phyloP scores from a whole-genome alignment of 768 basidiomycete species.

The Phylloporus scabripes region DNA sequence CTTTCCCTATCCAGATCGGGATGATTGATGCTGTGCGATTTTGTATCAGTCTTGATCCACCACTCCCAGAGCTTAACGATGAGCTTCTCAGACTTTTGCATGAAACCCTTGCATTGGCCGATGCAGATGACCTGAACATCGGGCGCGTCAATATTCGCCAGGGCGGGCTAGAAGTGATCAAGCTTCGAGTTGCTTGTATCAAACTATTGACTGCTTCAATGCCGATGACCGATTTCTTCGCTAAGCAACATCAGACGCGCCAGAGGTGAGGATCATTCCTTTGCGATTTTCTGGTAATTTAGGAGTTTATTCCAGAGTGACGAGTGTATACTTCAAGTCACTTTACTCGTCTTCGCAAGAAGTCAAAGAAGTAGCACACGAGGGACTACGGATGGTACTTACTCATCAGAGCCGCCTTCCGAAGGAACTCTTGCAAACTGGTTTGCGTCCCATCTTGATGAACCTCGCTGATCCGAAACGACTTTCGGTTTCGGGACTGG shows the following conservation, averaged over 20 bases:
- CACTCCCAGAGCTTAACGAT: slow-evolving; percentile 86
- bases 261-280: slow-evolving; percentile 54
- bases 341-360: slow-evolving; percentile 88
- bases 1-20: slow-evolving; percentile 93
- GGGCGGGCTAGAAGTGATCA: slow-evolving; percentile 73
- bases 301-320: slow-evolving; percentile 53
- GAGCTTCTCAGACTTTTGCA: slow-evolving; percentile 87
- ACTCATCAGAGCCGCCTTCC: slow-evolving; percentile 88
- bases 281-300: background rate
- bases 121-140: slow-evolving; percentile 87
- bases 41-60: slow-evolving; percentile 83
- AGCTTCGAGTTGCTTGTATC: slow-evolving; percentile 91
- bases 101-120: slow-evolving; percentile 91
- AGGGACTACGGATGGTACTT: slow-evolving; percentile 85
- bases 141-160: slow-evolving; percentile 74
- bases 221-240: slow-evolving; percentile 91
- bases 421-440: slow-evolving; percentile 91
- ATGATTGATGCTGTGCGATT: slow-evolving; percentile 97
- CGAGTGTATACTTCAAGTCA: slow-evolving; percentile 96
- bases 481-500: slow-evolving; percentile 84
- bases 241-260: slow-evolving; percentile 75
- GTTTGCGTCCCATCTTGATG: slow-evolving; percentile 93
- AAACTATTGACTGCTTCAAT: slow-evolving; percentile 90
- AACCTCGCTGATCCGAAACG: slow-evolving; percentile 96
- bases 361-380: slow-evolving; percentile 93